phyloP scores from a whole-genome alignment of 2,329 filamentous ascomycete species.

The Fusarium sororula region DNA sequence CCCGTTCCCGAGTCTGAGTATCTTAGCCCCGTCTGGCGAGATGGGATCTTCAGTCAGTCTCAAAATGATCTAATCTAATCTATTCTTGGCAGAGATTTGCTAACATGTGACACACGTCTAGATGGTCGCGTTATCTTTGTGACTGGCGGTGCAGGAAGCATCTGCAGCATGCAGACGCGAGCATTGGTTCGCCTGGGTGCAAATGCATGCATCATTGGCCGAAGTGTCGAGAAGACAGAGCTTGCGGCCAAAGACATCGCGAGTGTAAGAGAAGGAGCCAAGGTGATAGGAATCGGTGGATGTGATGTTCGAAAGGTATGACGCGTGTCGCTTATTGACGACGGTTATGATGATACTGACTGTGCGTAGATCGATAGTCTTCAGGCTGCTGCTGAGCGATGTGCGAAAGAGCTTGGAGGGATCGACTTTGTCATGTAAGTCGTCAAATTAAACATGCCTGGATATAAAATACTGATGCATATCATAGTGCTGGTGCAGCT shows the following conservation, averaged over 20 bases:
- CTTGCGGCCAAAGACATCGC: conserved; percentile 82
- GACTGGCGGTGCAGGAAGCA: conserved; percentile 91
- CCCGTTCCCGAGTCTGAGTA: conserved; percentile 77
- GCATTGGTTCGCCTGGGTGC: conserved; percentile 91
- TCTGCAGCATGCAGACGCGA: conserved; percentile 93
- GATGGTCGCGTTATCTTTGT: conserved; percentile 92
- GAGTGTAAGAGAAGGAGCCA: conserved; percentile 78
- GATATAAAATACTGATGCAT: neutral
- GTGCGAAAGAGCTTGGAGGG: conserved; percentile 81
- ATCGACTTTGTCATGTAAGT: conserved; percentile 92
- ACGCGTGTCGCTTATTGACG: neutral
- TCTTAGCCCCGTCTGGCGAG: conserved; percentile 83
- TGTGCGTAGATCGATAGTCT: conserved; percentile 44
- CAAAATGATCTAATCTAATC: neutral
- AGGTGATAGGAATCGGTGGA: conserved; percentile 86
- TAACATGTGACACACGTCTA: conserved; percentile 49
- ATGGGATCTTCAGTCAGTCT: conserved; percentile 82
- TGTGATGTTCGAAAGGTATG: conserved; percentile 77
- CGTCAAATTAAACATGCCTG: neutral
- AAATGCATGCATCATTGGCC: conserved; percentile 92
- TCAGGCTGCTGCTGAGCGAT: conserved; percentile 77
- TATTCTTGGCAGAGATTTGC: neutral
- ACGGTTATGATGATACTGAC: neutral
- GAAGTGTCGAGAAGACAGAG: conserved; percentile 89
- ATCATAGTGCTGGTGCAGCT: conserved; percentile 82